Evolutionary conservation across 306 rosid genomes (phyloP), one percentile per base, ranked within the genome.

Genomic region (Cajanus cajan): DNA sequence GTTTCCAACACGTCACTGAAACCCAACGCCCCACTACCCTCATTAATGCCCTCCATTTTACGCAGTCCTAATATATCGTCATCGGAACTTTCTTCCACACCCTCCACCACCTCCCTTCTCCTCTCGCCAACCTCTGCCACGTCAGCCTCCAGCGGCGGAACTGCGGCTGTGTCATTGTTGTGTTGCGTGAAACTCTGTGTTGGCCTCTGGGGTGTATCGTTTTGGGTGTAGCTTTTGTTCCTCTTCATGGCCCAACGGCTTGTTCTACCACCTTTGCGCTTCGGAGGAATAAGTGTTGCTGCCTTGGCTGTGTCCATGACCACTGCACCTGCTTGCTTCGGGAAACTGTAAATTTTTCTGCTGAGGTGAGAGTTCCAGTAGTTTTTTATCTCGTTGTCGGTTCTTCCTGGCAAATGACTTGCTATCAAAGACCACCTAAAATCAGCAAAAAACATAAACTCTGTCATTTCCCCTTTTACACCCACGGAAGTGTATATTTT

Each of bases 361-460:
- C 97, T 86, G 18, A 95, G 37, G 73, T 91, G 97, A 18, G 99
- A 95, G 37, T 95, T 95, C 99, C 99, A 95, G 74, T 95, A 88
- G 37, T 95, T 95, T 37, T 95, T 95, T 13, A 95, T 95, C 57
- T 95, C 99, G 66, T 95, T 95, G 84, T 95, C 99, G 0, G 99
- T 95, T 91, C 99, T 87, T 68, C 99, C 99, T 0, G 99, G 88
- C 63, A 95, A 74, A 64, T 95, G 93, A 81, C 92, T 88, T 0
- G 99, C 99, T 78, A 95, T 95, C 76, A 87, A 63, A 6, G 99
- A 95, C 99, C 99, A 95, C 82, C 98, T 94, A 66, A 36, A 69
- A 12, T 21, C 52, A 40, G 2, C 51, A 19, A 19, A 37, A 2
- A 2, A 16, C 7, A 59, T 0, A 5, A 11, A 28, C 40, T 58